phyloP scores from a whole-genome alignment of 1,284 basidiomycete genomes.

The Ganoderma boninense region DNA sequence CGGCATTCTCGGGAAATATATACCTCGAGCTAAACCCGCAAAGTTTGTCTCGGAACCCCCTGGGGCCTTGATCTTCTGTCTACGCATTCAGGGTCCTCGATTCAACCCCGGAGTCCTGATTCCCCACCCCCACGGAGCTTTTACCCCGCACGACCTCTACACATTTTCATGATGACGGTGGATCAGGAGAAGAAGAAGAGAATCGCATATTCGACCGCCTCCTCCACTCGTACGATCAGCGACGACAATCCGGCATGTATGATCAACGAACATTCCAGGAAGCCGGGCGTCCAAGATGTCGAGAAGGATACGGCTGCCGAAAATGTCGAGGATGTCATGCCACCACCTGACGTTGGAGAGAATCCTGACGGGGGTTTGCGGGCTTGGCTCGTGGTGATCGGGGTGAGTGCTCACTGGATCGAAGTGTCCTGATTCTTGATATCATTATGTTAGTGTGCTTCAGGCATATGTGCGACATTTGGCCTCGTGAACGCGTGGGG shows the following conservation, averaged over 20 bases:
- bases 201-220: constrained; percentile 3
- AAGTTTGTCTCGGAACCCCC: not conserved
- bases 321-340: not conserved
- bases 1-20: not conserved
- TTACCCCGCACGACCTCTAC: not conserved
- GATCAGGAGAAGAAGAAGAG: not conserved
- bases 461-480: constrained; percentile 46
- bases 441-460: constrained; percentile 23
- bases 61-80: not conserved
- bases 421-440: not conserved
- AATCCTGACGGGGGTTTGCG: constrained; percentile 49
- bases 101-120: not conserved
- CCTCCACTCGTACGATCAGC: constrained; percentile 14
- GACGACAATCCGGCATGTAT: not conserved
- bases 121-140: not conserved
- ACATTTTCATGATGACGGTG: not conserved
- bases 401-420: constrained; percentile 40
- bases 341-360: constrained; percentile 7
- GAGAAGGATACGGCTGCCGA: not conserved
- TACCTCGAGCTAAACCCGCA: not conserved
- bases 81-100: not conserved
- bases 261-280: constrained; percentile 1
- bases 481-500: constrained; percentile 55
- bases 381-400: constrained; percentile 50
- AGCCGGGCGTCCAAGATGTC: not conserved